phyloP scores from a whole-genome alignment of 257 asterid species.

The Osmanthus fragrans region DNA sequence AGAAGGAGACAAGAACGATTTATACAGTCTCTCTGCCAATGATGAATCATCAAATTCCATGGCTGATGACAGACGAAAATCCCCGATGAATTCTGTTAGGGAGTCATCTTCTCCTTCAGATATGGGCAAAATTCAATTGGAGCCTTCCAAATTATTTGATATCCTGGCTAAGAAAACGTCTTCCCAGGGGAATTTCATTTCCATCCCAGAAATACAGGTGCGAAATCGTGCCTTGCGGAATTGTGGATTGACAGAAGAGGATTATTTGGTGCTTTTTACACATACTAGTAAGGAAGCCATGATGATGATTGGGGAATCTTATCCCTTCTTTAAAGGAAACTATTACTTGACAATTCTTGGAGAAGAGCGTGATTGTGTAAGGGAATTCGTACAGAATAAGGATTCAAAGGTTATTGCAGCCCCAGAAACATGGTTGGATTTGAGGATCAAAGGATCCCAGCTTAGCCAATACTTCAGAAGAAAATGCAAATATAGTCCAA shows the following conservation, averaged over 20 bases:
- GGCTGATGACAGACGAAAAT: constrained; percentile 34
- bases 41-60: constrained; percentile 32
- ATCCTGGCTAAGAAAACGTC: constrained; percentile 54
- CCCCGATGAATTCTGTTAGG: constrained; percentile 33
- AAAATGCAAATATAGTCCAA: constrained; percentile 62
- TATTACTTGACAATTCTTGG: constrained; percentile 66
- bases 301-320: constrained; percentile 69
- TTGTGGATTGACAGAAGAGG: constrained; percentile 65
- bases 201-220: constrained; percentile 80
- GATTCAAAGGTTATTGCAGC: constrained; percentile 67
- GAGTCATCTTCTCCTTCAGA: constrained; percentile 35
- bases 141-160: constrained; percentile 65
- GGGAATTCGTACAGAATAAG: constrained; percentile 42
- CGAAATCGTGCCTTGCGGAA: constrained; percentile 61
- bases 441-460: constrained; percentile 88
- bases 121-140: constrained; percentile 43
- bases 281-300: constrained; percentile 49
- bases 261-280: constrained; percentile 55
- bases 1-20: constrained; percentile 38
- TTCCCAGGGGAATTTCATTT: constrained; percentile 54
- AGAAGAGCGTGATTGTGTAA: constrained; percentile 45
- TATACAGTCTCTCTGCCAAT: constrained; percentile 38
- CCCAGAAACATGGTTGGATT: constrained; percentile 71
- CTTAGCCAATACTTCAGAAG: constrained; percentile 72
- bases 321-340: constrained; percentile 77